These are phyloP conservation scores for Penicillium hesseltinei DNA, from an alignment of 2,329 filamentous ascomycete genomes.

Conservation along the genomic window DNA sequence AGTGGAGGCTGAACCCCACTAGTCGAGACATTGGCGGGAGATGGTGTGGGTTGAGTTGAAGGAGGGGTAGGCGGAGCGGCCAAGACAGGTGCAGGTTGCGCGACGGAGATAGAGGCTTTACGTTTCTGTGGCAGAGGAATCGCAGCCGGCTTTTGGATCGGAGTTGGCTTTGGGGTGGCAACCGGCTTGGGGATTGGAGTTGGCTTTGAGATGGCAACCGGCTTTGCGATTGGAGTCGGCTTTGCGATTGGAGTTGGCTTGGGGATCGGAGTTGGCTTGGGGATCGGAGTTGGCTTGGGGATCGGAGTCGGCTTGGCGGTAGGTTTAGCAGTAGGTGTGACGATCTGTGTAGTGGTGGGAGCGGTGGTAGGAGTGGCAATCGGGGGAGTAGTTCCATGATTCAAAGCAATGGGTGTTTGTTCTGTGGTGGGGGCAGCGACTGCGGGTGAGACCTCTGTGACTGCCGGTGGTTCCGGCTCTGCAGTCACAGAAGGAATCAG, in stretches of 20 bases:
- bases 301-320: neutral
- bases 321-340: neutral
- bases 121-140: constrained; percentile 29
- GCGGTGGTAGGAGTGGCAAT: constrained; percentile 21
- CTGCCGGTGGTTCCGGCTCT: constrained; percentile 2
- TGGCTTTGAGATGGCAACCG: neutral
- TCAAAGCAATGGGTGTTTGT: constrained; percentile 16
- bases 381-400: constrained; percentile 17
- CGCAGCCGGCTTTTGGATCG: constrained; percentile 15
- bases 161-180: neutral
- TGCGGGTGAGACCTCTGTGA: neutral
- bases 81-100: constrained; percentile 12
- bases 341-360: neutral
- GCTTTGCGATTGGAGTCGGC: neutral
- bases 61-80: constrained; percentile 11
- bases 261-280: neutral
- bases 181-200: neutral
- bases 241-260: neutral
- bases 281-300: neutral
- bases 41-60: constrained; percentile 19
- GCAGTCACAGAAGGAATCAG: neutral
- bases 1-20: constrained; percentile 16
- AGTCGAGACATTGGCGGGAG: constrained; percentile 13
- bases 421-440: constrained; percentile 25
- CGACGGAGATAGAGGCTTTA: constrained; percentile 28